Evolutionary conservation across 768 basidiomycete species (phyloP), one percentile per base, ranked within the genome.

Genomic region (Mycena crocata): DNA sequence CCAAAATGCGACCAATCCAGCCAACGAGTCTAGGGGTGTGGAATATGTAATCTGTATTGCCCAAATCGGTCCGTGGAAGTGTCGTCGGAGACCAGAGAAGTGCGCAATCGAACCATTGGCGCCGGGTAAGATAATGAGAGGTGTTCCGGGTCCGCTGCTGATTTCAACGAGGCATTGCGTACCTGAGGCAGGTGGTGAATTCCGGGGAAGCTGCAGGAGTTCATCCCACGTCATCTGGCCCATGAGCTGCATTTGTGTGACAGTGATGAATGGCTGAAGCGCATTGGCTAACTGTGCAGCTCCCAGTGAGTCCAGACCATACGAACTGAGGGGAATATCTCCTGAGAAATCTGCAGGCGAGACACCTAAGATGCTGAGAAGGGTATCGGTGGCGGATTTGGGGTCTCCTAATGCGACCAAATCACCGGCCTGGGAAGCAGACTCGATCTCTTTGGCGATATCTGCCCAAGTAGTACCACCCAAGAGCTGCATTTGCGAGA

Each of bases 291-390:
- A 55, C 28, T 72, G 62, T n/a, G 73, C 72, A 24, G 78, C 78
- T 24, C 73, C 69, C 21, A 77, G 71, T 12, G 76, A 79, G 61
- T 80, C 79, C n/a, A 79, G 62, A 35, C 79, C 79, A 39, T 80
- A 80, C 2, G 73, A 57, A 5, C 72, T 78, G 37, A 80, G 71
- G 12, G 79, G 78, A 13, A 77, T 73, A n/a, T 79, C 72, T 8
- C 65, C 54, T 2, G 73, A 73, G 42, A 79, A 71, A 44, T 80
- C 75, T 28, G 74, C 72, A 13, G 54, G 51, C 6, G 72, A 54
- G 30, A 80, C 57, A 48, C 72, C 74, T 4, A 80, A 55, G 39
- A 71, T 57, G 17, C 62, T 37, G 23, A 72, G 69, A 37, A 75
- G 66, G 31, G 68, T 68, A 40, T 6, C 26, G 26, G 31, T 42